Conservation (phyloP, 352 stramenopile genomes). For the Pythium aquatile region DNA sequence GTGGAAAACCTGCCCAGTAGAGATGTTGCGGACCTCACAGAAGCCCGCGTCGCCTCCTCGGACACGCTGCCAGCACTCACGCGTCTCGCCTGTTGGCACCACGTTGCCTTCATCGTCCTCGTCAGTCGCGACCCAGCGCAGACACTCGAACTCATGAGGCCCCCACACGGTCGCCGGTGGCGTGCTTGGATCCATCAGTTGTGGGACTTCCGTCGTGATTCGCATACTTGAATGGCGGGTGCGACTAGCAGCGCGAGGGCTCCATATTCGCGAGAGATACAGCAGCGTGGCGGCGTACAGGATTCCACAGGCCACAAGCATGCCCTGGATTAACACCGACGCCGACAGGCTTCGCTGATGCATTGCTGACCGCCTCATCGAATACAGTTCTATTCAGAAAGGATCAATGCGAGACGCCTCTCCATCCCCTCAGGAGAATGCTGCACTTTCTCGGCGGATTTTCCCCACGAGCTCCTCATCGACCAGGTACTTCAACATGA, state of each 20-base stretch:
- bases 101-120: constrained; percentile 35
- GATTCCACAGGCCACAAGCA: constrained; percentile 5
- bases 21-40: constrained; percentile 58
- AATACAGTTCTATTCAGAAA: no score
- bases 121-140: constrained; percentile 63
- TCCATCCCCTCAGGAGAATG: no score
- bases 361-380: background rate
- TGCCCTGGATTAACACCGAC: background rate
- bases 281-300: constrained; percentile 8
- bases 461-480: no score
- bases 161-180: constrained; percentile 1
- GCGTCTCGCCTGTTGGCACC: constrained; percentile 36
- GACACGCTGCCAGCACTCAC: constrained; percentile 68
- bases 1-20: constrained; percentile 47
- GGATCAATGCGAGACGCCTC: no score
- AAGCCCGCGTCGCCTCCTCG: constrained; percentile 51
- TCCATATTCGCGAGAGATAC: constrained; percentile 8
- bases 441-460: background rate
- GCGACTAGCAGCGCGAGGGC: background rate
- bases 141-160: constrained; percentile 49
- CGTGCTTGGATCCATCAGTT: background rate
- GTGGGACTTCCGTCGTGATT: background rate
- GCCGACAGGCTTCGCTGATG: background rate
- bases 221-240: background rate
- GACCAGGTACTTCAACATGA: constrained; percentile 4